phyloP scores from a whole-genome alignment of 371 early-diverging fungal genomes.

The Saksenaea oblongispora region DNA sequence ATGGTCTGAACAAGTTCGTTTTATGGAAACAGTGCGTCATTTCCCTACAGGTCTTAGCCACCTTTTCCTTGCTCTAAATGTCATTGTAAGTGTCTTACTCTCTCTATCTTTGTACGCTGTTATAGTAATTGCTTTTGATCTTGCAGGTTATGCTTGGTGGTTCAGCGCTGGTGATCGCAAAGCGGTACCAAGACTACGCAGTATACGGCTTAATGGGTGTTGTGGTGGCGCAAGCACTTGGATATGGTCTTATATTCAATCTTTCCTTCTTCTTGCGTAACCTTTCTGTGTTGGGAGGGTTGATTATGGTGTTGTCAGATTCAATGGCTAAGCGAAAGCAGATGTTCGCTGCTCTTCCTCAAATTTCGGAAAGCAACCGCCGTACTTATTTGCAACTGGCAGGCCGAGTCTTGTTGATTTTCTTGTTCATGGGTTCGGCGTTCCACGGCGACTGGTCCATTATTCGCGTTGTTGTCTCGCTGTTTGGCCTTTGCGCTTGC shows the following conservation, averaged over 20 bases:
- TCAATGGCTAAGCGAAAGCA: slow-evolving; percentile 49
- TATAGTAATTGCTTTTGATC: background rate
- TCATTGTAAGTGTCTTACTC: slow-evolving; percentile 54
- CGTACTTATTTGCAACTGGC: slow-evolving; percentile 83
- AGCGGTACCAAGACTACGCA: slow-evolving; percentile 73
- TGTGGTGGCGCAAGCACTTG: slow-evolving; percentile 82
- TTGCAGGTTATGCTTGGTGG: slow-evolving; percentile 68
- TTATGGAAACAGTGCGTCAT: slow-evolving; percentile 71
- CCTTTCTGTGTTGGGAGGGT: slow-evolving; percentile 86
- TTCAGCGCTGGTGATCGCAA: slow-evolving; percentile 79
- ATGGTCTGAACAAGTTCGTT: slow-evolving; percentile 84
- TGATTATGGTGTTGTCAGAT: slow-evolving; percentile 86
- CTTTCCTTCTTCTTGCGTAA: slow-evolving; percentile 84
- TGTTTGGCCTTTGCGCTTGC: slow-evolving; percentile 77
- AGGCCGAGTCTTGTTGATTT: slow-evolving; percentile 86
- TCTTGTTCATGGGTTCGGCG: slow-evolving; percentile 83
- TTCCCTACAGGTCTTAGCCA: slow-evolving; percentile 76
- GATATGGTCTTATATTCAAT: slow-evolving; percentile 90
- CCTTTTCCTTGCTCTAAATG: slow-evolving; percentile 76
- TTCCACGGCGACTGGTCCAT: slow-evolving; percentile 80
- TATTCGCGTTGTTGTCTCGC: slow-evolving; percentile 62
- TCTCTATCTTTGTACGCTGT: background rate
- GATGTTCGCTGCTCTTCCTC: slow-evolving; percentile 85
- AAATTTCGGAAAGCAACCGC: slow-evolving; percentile 73
- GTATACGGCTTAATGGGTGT: slow-evolving; percentile 76